These are phyloP conservation scores for Pholiota conissans DNA, from an alignment of 768 basidiomycete species.

Conservation along the genomic window DNA sequence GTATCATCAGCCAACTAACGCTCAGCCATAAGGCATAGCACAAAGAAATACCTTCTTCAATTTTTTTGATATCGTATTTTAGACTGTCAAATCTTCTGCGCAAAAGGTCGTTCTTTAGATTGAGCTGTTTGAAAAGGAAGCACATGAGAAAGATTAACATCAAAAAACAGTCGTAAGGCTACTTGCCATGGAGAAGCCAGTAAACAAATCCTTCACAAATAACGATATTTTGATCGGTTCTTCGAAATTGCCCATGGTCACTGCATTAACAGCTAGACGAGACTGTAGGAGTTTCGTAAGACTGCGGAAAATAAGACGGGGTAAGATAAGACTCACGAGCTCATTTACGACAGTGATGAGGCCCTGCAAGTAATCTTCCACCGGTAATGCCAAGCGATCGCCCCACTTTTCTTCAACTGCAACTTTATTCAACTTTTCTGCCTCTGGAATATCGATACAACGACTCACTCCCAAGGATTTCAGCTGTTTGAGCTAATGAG, in stretches of 20 bases:
- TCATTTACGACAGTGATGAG: constrained; percentile 80
- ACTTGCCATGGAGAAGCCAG: constrained; percentile 81
- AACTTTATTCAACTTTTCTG: constrained; percentile 1
- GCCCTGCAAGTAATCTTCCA: constrained; percentile 83
- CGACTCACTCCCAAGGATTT: constrained; percentile 66
- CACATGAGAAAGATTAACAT: background rate
- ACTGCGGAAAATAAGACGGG: background rate
- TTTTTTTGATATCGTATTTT: constrained; percentile 87
- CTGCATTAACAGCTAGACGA: constrained; percentile 75
- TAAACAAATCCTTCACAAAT: constrained; percentile 80
- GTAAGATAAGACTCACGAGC: constrained; percentile 47
- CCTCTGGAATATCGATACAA: background rate
- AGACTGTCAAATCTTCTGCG: constrained; percentile 78
- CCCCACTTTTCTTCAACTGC: constrained; percentile 72
- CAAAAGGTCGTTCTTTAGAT: constrained; percentile 77
- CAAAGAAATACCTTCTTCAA: constrained; percentile 69
- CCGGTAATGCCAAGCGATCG: constrained; percentile 59
- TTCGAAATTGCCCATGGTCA: constrained; percentile 81
- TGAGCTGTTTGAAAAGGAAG: constrained; percentile 47
- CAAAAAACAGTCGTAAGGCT: background rate
- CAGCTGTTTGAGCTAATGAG: constrained; percentile 49
- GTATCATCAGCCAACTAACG: no score
- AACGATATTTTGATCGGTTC: constrained; percentile 75
- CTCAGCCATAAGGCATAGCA: no score
- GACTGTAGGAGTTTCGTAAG: constrained; percentile 46